Percentiles rank a stretch among this genome's conserved stretches.
phyloP scores from a whole-genome alignment of 768 basidiomycete genomes.

The Termitomyces sp. region DNA sequence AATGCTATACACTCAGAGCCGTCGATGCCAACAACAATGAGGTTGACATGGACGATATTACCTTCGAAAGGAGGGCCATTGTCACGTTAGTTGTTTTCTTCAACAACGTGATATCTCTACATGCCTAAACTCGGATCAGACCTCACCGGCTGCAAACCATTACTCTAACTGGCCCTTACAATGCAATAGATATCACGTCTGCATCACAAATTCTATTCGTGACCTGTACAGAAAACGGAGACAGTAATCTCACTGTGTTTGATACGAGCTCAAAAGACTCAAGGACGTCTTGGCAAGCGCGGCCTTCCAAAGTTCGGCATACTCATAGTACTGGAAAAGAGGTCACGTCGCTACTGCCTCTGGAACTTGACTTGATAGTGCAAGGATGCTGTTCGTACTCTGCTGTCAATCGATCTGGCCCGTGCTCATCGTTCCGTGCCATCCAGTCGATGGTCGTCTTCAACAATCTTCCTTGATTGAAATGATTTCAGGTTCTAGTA shows the following conservation, averaged over 20 bases:
- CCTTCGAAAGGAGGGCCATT: not conserved
- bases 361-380: slow-evolving; percentile 53
- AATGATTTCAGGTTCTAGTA: slow-evolving; percentile 23
- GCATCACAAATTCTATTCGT: slow-evolving; percentile 16
- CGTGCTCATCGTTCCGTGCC: slow-evolving; percentile 5
- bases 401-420: not conserved
- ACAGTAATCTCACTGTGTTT: slow-evolving; percentile 5
- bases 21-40: slow-evolving; percentile 31
- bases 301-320: not conserved
- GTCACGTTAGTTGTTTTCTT: slow-evolving; percentile 5
- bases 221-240: slow-evolving; percentile 8
- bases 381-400: slow-evolving; percentile 54
- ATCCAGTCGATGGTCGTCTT: slow-evolving; percentile 46
- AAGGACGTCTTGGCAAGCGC: slow-evolving; percentile 22
- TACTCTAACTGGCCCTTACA: slow-evolving; percentile 5
- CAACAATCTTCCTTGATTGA: slow-evolving; percentile 39
- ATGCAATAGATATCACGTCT: slow-evolving; percentile 17
- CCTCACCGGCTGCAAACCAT: slow-evolving; percentile 15
- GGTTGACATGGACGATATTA: slow-evolving; percentile 5
- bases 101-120: not conserved
- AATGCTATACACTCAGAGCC: slow-evolving; percentile 26
- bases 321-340: not conserved
- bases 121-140: not conserved
- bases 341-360: slow-evolving; percentile 40
- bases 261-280: slow-evolving; percentile 1